Evolutionary conservation across 441 rosid species (phyloP).

Genomic region (Gossypium gossypioides): DNA sequence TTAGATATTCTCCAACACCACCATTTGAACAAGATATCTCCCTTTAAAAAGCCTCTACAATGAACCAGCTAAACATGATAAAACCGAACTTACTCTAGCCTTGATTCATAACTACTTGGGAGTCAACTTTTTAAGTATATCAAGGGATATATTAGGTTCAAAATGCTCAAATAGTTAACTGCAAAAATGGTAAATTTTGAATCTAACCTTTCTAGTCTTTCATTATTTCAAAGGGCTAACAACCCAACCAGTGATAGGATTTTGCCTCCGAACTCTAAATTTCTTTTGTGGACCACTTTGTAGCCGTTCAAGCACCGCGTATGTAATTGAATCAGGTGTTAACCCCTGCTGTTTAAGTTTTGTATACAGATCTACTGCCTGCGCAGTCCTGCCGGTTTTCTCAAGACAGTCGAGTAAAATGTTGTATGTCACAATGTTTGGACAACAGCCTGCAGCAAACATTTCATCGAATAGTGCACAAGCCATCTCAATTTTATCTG

Average conservation of each 20-base stretch:
- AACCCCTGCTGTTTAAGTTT: slow-evolving; percentile 75
- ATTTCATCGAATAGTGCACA: slow-evolving; percentile 72
- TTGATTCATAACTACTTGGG: not conserved
- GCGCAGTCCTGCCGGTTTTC: slow-evolving; percentile 68
- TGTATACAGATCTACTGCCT: slow-evolving; percentile 78
- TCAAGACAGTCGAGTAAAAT: slow-evolving; percentile 81
- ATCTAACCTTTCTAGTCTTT: not conserved
- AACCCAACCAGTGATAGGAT: slow-evolving; percentile 89
- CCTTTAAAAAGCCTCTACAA: not conserved
- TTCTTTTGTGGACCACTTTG: slow-evolving; percentile 67
- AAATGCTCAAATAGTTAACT: not conserved
- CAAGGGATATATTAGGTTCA: not conserved
- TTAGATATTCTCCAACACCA: not conserved
- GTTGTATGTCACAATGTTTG: slow-evolving; percentile 81
- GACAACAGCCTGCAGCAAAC: slow-evolving; percentile 65
- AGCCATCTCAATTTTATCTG: slow-evolving; percentile 83
- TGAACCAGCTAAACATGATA: not conserved
- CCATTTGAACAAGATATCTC: not conserved
- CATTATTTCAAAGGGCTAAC: slow-evolving; percentile 62
- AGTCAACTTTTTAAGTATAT: not conserved
- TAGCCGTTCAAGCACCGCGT: slow-evolving; percentile 61
- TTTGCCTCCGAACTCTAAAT: slow-evolving; percentile 55
- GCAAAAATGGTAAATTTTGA: not conserved
- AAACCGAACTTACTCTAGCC: not conserved
- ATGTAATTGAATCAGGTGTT: slow-evolving; percentile 80